Conservation (phyloP, 1,284 basidiomycete species). For the Leccinum colubrinum region DNA sequence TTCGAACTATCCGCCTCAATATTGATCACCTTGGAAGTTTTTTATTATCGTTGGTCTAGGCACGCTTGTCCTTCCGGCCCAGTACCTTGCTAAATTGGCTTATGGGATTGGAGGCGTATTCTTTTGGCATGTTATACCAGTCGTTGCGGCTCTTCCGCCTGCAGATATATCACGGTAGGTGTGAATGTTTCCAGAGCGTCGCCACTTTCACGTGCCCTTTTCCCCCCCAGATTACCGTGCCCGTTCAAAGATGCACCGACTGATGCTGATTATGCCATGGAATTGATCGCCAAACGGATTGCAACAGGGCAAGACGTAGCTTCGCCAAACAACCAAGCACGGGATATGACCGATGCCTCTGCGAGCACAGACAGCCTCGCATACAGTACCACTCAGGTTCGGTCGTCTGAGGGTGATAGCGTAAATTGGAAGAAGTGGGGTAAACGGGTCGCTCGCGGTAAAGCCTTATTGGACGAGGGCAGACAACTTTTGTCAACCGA, state of each 20-base stretch:
- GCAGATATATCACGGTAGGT: conserved; percentile 46
- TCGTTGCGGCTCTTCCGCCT: conserved; percentile 50
- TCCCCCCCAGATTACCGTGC: conserved; percentile 41
- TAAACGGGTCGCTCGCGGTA: conserved; percentile 43
- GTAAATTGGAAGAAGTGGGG: conserved; percentile 59
- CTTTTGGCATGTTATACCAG: conserved; percentile 66
- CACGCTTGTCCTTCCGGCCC: conserved; percentile 45
- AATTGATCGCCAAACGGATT: conserved; percentile 59
- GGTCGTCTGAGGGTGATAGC: conserved; percentile 6
- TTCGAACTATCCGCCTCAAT: not conserved
- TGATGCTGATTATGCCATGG: conserved; percentile 68
- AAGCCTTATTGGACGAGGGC: conserved; percentile 41
- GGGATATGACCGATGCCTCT: conserved; percentile 7
- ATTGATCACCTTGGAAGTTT: conserved; percentile 23
- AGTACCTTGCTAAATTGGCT: conserved; percentile 46
- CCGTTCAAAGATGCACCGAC: conserved; percentile 55
- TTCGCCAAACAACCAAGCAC: conserved; percentile 11
- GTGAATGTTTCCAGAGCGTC: not conserved
- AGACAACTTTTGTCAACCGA: conserved; percentile 39
- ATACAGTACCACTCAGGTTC: conserved; percentile 6
- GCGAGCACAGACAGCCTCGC: conserved; percentile 8
- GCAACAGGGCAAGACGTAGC: conserved; percentile 47
- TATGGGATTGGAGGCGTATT: conserved; percentile 47
- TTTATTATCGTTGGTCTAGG: conserved; percentile 38
- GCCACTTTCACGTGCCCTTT: conserved; percentile 6